Percentiles rank a stretch among this genome's conserved stretches.
Conservation (phyloP, 805 yeast genomes). For the Ascoidea asiatica region DNA sequence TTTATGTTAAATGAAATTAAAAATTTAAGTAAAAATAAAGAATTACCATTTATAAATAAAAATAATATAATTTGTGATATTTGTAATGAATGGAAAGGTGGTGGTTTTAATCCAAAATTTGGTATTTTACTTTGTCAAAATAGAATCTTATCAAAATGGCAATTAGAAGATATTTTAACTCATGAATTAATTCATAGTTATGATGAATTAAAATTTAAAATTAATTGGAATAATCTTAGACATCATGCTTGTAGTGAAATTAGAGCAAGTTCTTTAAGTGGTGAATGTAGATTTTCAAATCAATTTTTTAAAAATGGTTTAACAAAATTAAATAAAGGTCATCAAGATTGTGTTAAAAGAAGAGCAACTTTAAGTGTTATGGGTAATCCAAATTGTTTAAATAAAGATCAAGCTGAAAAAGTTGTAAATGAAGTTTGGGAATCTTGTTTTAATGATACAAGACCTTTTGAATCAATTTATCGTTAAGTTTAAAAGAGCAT, state of each 20-base stretch:
- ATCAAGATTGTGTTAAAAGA: conserved; percentile 81
- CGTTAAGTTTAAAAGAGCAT: conserved; percentile 22
- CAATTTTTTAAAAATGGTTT: conserved; percentile 43
- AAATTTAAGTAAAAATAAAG: conserved; percentile 30
- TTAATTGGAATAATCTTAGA: conserved; percentile 70
- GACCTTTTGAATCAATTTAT: conserved; percentile 91
- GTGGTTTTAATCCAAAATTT: conserved; percentile 85
- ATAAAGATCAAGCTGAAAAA: conserved; percentile 57
- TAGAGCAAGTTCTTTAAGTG: conserved; percentile 83
- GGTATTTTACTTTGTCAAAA: conserved; percentile 87
- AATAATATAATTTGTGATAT: conserved; percentile 60
- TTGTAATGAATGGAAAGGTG: conserved; percentile 75
- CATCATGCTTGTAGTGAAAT: conserved; percentile 98
- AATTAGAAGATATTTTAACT: conserved; percentile 79
- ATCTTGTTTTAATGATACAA: conserved; percentile 84
- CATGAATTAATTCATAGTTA: conserved; percentile 92
- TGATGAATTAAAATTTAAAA: conserved; percentile 78
- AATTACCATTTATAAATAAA: conserved; percentile 28
- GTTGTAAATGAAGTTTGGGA: conserved; percentile 84
- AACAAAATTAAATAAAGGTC: conserved; percentile 54
- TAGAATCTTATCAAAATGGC: conserved; percentile 58
- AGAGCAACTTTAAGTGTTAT: conserved; percentile 76
- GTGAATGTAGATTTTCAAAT: conserved; percentile 86
- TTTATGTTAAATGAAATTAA: conserved; percentile 80
- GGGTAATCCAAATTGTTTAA: conserved; percentile 75